Evolutionary conservation across 371 early-diverging fungal genomes (phyloP), one percentile per base, ranked within the genome.

Genomic region (Lichtheimia ramosa): DNA sequence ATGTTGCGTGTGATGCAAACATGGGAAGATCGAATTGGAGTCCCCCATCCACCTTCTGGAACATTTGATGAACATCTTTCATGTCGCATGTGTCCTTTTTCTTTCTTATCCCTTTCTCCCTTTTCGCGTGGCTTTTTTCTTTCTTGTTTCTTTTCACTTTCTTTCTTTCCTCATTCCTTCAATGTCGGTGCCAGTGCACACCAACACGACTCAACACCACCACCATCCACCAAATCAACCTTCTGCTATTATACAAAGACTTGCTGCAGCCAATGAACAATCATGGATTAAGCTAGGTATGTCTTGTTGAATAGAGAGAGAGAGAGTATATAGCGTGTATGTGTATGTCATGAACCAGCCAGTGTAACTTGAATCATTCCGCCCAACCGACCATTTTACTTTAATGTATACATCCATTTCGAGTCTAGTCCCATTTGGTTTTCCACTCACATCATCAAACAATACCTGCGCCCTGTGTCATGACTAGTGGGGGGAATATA

Each of bases 231-330:
- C 34, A 34, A 34, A 2, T 8, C 34, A 8, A 10, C 34, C 21
- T 59, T 21, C 27, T 48, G 43, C 48, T 40, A 42, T 63, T 69
- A 66, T 83, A 16, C 89, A 89, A 68, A 82, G 83, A 41, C 73
- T 93, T 49, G 77, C 81, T 34, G 68, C 77, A 27, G 75, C 85
- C 61, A 91, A 92, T 53, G 92, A 92, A 53, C 83, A 89, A 55
- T 80, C 87, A 42, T 92, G 92, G 92, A 69, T 91, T 41, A 87
- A 85, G 54, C 70, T 92, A 54, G 93, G 92, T 84, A 74, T 64
- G 71, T 59, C 27, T 59, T 54, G 10, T 46, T 46, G 3, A 46
- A 16, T 2, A 46, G 5, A 28, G 46, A 8, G 46, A 46, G 21
- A 5, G 7, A n/a, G 46, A 0, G 21, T 16, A 10, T 16, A 6